Base-by-base conservation (phyloP, 306 rosid genomes). In the Rosa persica region DNA sequence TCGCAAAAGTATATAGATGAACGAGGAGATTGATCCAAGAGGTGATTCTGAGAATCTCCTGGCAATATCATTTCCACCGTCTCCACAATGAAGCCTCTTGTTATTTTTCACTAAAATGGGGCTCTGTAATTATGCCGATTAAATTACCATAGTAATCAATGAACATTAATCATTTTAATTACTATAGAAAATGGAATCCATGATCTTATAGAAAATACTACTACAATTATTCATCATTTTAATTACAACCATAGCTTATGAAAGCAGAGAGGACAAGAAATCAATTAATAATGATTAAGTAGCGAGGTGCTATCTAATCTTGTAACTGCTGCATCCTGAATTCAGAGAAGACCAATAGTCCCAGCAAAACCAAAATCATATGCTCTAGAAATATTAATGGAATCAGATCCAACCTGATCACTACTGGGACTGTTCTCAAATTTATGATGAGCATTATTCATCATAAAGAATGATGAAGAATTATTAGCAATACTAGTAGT, bases 281-380 rank as follows among this genome's bases (percentile, higher is more conserved):
- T 23, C 17, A 69, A 54, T 20, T 16, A 36, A 36, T 40, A 15
- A 15, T 55, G 42, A 54, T 71, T 3, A 25, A 3, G 76, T 54
- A 74, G 68, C 68, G 39, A 74, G 42, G 54, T 74, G 68, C 68
- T 40, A 25, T 13, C 67, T 71, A 27, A 73, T 74, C 61, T 72
- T 38, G 23, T 65, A 82, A 86, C 64, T 44, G 68, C 42, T 62
- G 42, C 42, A 60, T 60, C 38, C 49, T n/a, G 3, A 62, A 12
- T 25, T 90, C 81, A 90, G 58, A 85, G 89, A 75, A 82, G 62
- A 2, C 78, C 74, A 72, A 60, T 60, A 60, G 23, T 54, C 6
- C 83, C 84, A 40, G 68, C 54, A 72, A 55, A 85, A 39, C 87
- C 78, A 44, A 88, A 81, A 78, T 68, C 76, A 70, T 85, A 80